Percentiles rank a stretch among this genome's conserved stretches.
Conservation (phyloP, 257 asterid genomes). For the Nicotiana paniculata region DNA sequence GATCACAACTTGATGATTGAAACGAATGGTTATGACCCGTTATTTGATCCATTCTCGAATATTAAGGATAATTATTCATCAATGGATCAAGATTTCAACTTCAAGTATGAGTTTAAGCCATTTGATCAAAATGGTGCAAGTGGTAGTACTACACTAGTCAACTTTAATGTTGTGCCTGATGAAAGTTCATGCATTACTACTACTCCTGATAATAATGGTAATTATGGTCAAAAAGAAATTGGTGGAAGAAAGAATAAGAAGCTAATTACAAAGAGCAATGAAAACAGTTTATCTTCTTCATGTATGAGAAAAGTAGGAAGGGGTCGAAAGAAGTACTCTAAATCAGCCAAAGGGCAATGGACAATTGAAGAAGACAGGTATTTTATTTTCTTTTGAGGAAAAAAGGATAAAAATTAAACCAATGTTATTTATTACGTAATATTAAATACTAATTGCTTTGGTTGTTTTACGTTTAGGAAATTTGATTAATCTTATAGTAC, state of each 20-base stretch:
- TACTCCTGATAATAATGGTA: conserved; percentile 16
- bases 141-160: conserved; percentile 11
- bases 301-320: background rate
- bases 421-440: background rate
- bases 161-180: conserved; percentile 28
- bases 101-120: conserved; percentile 24
- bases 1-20: conserved; percentile 21
- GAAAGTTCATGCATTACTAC: conserved; percentile 49
- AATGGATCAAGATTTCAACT: background rate
- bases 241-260: conserved; percentile 5
- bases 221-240: conserved; percentile 9
- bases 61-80: background rate
- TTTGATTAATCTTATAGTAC: background rate
- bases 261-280: background rate
- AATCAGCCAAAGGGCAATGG: conserved; percentile 60
- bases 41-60: conserved; percentile 30
- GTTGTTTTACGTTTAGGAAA: background rate
- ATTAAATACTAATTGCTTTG: background rate
- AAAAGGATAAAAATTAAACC: too few relatives aligned
- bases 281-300: conserved; percentile 8
- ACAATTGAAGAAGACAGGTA: conserved; percentile 63
- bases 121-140: conserved; percentile 28
- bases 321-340: conserved; percentile 5
- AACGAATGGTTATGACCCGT: conserved; percentile 30
- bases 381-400: background rate